Conservation (phyloP, 139 green algal genomes). For the Micromonas pusilla region DNA sequence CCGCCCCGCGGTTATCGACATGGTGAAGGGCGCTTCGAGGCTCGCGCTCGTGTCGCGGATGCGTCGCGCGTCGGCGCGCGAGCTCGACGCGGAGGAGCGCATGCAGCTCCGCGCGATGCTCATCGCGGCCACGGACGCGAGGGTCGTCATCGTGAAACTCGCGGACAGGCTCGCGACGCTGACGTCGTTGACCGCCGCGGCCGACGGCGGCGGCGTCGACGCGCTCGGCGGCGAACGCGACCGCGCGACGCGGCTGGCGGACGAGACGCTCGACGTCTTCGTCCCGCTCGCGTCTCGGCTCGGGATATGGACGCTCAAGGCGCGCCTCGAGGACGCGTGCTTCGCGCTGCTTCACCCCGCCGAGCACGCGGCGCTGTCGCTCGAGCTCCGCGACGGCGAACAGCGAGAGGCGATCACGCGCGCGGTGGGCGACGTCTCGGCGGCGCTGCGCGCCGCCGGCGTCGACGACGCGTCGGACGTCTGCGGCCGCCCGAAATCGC, state of each 20-base stretch:
- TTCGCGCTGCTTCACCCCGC: conserved; percentile 48
- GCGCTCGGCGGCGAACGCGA: conserved; percentile 66
- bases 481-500: conserved; percentile 77
- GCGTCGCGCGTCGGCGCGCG: conserved; percentile 12
- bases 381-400: conserved; percentile 31
- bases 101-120: conserved; percentile 56
- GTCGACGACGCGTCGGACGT: conserved; percentile 53
- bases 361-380: conserved; percentile 36
- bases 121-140: conserved; percentile 64
- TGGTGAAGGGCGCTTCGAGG: conserved; percentile 27
- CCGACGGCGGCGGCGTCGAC: conserved; percentile 52
- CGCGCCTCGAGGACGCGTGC: conserved; percentile 78
- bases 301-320: conserved; percentile 81
- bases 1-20: conserved; percentile 22
- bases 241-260: neutral
- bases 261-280: conserved; percentile 63
- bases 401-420: conserved; percentile 29
- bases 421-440: conserved; percentile 36
- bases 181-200: conserved; percentile 62
- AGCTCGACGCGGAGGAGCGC: conserved; percentile 9
- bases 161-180: conserved; percentile 69
- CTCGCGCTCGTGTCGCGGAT: conserved; percentile 34
- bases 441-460: conserved; percentile 25
- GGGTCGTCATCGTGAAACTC: conserved; percentile 80
- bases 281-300: conserved; percentile 80